phyloP scores from a whole-genome alignment of 352 stramenopile genomes.

The Pythium dissimile region DNA sequence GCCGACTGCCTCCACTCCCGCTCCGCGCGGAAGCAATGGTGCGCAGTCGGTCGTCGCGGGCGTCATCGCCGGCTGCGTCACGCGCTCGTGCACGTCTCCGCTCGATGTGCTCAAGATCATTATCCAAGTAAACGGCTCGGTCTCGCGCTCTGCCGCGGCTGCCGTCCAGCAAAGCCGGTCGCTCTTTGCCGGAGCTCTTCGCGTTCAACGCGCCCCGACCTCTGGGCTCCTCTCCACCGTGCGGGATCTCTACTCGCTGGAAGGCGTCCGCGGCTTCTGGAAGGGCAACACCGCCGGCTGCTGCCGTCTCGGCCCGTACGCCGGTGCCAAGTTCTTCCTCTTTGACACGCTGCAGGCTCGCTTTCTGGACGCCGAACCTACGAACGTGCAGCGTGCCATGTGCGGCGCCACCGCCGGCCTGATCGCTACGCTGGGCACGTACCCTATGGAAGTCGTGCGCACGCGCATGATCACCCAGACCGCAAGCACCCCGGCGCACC shows the following conservation, averaged over 20 bases:
- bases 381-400: constrained; percentile 45
- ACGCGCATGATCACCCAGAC: constrained; percentile 79
- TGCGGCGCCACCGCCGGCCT: constrained; percentile 62
- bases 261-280: constrained; percentile 74
- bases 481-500: constrained; percentile 23
- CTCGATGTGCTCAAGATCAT: constrained; percentile 85
- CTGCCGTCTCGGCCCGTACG: constrained; percentile 73
- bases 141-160: constrained; percentile 24
- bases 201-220: background rate
- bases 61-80: constrained; percentile 76
- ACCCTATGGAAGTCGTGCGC: constrained; percentile 79
- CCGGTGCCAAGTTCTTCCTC: constrained; percentile 79
- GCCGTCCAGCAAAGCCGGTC: constrained; percentile 17
- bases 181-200: constrained; percentile 11
- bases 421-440: constrained; percentile 68
- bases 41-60: constrained; percentile 68
- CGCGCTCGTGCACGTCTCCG: constrained; percentile 75
- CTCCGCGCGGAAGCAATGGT: constrained; percentile 22
- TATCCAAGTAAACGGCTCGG: constrained; percentile 67
- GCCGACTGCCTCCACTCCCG: background rate
- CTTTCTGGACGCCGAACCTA: constrained; percentile 36
- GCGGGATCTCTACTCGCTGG: constrained; percentile 56
- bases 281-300: constrained; percentile 72
- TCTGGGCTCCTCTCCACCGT: constrained; percentile 43
- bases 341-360: constrained; percentile 63